These are phyloP conservation scores for Ogataea naganishii DNA, from an alignment of 805 yeast species.

Conservation along the genomic window DNA sequence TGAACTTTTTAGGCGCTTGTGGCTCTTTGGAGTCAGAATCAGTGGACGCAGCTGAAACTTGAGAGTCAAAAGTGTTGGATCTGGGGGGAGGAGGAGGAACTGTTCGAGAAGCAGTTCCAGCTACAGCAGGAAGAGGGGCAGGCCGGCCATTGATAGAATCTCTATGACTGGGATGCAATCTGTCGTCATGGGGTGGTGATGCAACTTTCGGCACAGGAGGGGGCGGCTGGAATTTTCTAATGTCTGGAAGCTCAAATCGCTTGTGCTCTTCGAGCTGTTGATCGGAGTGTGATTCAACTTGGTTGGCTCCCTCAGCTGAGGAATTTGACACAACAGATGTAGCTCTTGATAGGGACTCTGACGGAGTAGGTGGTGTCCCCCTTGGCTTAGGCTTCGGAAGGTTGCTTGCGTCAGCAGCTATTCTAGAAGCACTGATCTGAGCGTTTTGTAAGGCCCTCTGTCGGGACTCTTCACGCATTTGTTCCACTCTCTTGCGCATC, in stretches of 20 bases:
- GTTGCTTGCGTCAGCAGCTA: no score
- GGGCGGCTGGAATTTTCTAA: slow-evolving; percentile 20
- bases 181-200: slow-evolving; percentile 2
- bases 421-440: no score
- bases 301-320: slow-evolving; percentile 2
- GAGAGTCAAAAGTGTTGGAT: background rate
- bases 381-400: slow-evolving; percentile 1
- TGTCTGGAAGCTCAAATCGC: slow-evolving; percentile 16
- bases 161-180: no score
- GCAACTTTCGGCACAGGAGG: slow-evolving; percentile 13
- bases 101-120: no score
- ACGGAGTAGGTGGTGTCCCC: background rate
- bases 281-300: background rate
- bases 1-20: slow-evolving; percentile 8
- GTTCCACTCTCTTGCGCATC: slow-evolving; percentile 15
- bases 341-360: slow-evolving; percentile 6
- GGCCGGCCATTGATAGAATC: no score
- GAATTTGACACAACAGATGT: slow-evolving; percentile 7
- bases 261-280: slow-evolving; percentile 8
- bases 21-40: slow-evolving; percentile 1
- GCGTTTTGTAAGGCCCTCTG: slow-evolving; percentile 15
- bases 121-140: no score
- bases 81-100: no score
- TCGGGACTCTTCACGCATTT: slow-evolving; percentile 19
- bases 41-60: slow-evolving; percentile 1